Conservation (phyloP, 169 alveolate genomes). For the Plasmodium vinckei region DNA sequence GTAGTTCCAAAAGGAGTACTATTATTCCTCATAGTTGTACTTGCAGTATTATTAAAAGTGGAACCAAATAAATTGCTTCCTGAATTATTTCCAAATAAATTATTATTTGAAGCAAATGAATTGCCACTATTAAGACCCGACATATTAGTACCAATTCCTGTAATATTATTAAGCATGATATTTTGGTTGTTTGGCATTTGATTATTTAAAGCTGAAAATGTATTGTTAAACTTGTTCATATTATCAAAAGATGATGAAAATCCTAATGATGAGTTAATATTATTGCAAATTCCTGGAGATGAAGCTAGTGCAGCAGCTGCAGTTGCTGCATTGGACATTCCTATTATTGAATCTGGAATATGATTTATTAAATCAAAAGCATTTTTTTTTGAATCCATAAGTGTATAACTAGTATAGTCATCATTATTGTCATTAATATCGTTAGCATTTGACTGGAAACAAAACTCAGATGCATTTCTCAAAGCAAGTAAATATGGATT, state of each 20-base stretch:
- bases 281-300: constrained; percentile 5
- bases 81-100: constrained; percentile 3
- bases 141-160: too few species aligned
- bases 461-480: constrained; percentile 52
- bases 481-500: constrained; percentile 45
- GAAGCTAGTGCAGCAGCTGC: background rate
- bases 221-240: constrained; percentile 6
- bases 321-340: constrained; percentile 21
- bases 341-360: constrained; percentile 67
- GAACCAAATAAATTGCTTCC: background rate
- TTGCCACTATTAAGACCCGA: background rate
- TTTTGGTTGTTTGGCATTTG: background rate
- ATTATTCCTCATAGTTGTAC: constrained; percentile 6
- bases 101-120: constrained; percentile 12
- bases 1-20: background rate
- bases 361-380: constrained; percentile 37
- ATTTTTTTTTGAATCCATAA: constrained; percentile 5
- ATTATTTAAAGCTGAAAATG: constrained; percentile 2
- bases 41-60: background rate
- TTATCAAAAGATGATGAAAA: constrained; percentile 7
- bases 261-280: constrained; percentile 5
- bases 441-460: constrained; percentile 22
- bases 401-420: background rate
- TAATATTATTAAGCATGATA: constrained; percentile 16
- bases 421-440: constrained; percentile 2